These are phyloP conservation scores for Phascolomyces articulosus DNA, from an alignment of 371 early-diverging fungal species.

Conservation along the genomic window DNA sequence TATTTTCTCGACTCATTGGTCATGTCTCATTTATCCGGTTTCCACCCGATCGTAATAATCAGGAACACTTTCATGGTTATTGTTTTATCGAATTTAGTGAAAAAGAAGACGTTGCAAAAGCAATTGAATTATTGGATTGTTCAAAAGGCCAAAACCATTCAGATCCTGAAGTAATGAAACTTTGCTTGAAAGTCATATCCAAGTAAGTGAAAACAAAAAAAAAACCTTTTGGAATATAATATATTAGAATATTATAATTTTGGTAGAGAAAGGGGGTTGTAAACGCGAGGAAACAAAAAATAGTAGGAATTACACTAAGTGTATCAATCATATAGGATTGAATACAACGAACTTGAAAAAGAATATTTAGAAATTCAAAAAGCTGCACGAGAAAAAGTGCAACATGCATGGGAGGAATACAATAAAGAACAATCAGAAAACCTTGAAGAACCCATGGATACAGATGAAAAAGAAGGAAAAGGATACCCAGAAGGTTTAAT, in stretches of 20 bases:
- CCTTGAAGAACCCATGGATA: no score
- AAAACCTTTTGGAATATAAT: no score
- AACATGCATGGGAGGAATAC: slow-evolving; percentile 10
- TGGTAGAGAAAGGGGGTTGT: no score
- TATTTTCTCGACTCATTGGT: slow-evolving; percentile 32
- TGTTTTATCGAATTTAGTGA: slow-evolving; percentile 51
- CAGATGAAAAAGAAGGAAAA: neutral
- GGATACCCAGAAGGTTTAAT: slow-evolving; percentile 28
- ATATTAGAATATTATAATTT: no score
- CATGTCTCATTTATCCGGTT: slow-evolving; percentile 37
- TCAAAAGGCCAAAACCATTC: slow-evolving; percentile 4
- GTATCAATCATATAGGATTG: slow-evolving; percentile 7
- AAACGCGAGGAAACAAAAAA: no score
- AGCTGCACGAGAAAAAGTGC: neutral
- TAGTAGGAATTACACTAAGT: no score
- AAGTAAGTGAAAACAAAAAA: slow-evolving; percentile 29
- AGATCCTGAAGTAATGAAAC: slow-evolving; percentile 6
- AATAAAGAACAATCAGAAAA: neutral
- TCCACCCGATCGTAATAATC: slow-evolving; percentile 24
- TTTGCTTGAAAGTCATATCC: slow-evolving; percentile 39
- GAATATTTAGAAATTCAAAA: slow-evolving; percentile 29
- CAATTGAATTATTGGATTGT: slow-evolving; percentile 24
- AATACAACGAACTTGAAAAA: slow-evolving; percentile 29
- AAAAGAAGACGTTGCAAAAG: slow-evolving; percentile 27
- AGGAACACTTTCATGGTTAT: slow-evolving; percentile 28